Evolutionary conservation across 495 filamentous ascomycete species (phyloP).

Genomic region (Pyrenopolyporus hunteri): DNA sequence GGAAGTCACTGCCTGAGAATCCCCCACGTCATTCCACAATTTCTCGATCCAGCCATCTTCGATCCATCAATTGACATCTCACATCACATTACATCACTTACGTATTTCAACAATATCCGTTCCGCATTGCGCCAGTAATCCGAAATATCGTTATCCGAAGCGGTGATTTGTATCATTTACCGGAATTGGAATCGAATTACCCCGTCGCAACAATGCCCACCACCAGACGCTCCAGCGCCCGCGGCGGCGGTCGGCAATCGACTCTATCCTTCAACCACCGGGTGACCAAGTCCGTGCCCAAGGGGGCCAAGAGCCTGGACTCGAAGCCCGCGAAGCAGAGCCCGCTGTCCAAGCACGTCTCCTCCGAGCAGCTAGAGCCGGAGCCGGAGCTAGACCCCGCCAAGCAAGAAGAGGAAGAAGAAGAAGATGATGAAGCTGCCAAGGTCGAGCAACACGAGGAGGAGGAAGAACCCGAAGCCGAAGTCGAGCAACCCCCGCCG

Average conservation of each 20-base stretch:
- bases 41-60: too few relatives aligned
- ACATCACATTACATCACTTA: neutral
- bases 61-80: too few relatives aligned
- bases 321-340: conserved; percentile 50
- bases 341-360: conserved; percentile 26
- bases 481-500: conserved; percentile 5
- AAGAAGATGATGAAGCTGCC: neutral
- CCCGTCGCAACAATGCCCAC: conserved; percentile 64
- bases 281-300: conserved; percentile 72
- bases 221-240: conserved; percentile 64
- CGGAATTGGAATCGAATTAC: too few relatives aligned
- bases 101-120: neutral
- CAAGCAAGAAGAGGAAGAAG: neutral
- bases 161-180: too few relatives aligned
- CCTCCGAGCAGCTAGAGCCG: conserved; percentile 8
- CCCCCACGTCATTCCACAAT: conserved; percentile 40
- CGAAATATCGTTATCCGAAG: too few relatives aligned
- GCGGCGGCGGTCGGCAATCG: conserved; percentile 60
- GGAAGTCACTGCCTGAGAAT: conserved; percentile 13
- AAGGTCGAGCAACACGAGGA: conserved; percentile 4
- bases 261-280: conserved; percentile 78
- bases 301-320: conserved; percentile 56
- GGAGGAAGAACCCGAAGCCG: conserved; percentile 9
- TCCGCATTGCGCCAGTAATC: too few relatives aligned
- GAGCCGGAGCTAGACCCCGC: conserved; percentile 7